Evolutionary conservation across 306 rosid species (phyloP).

Genomic region (Cucurbita argyrosperma): DNA sequence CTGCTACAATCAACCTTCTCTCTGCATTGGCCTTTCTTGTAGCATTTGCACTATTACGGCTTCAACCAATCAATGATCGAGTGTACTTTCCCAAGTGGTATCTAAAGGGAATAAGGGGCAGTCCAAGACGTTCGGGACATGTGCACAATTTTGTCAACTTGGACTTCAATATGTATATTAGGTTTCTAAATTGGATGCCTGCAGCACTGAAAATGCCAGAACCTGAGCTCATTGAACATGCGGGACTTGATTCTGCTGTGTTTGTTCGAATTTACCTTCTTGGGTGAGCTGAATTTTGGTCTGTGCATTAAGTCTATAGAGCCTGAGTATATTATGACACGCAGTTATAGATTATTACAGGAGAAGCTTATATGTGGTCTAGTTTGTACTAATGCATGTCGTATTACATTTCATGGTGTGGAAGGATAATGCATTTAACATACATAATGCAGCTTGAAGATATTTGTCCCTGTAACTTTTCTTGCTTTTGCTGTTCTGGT

Average conservation of each 20-base stretch:
- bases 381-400: background rate
- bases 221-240: slow-evolving; percentile 77
- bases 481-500: slow-evolving; percentile 58
- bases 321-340: background rate
- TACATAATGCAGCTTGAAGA: slow-evolving; percentile 42
- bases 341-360: background rate
- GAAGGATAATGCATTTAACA: slow-evolving; percentile 7
- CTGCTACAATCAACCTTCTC: slow-evolving; percentile 57
- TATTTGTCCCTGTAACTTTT: slow-evolving; percentile 50
- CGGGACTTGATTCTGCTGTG: slow-evolving; percentile 82
- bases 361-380: background rate
- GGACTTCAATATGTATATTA: slow-evolving; percentile 36
- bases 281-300: slow-evolving; percentile 38
- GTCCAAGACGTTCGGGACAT: slow-evolving; percentile 31
- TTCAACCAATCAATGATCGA: slow-evolving; percentile 75
- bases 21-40: slow-evolving; percentile 47
- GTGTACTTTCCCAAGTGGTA: slow-evolving; percentile 96
- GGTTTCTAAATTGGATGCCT: slow-evolving; percentile 86
- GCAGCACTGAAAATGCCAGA: slow-evolving; percentile 89
- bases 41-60: slow-evolving; percentile 62
- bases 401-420: background rate
- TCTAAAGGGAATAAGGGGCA: slow-evolving; percentile 69
- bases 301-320: background rate
- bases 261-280: slow-evolving; percentile 69
- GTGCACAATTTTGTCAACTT: slow-evolving; percentile 52